Conservation (phyloP, 495 filamentous ascomycete species). For the Margaritispora aquatica region DNA sequence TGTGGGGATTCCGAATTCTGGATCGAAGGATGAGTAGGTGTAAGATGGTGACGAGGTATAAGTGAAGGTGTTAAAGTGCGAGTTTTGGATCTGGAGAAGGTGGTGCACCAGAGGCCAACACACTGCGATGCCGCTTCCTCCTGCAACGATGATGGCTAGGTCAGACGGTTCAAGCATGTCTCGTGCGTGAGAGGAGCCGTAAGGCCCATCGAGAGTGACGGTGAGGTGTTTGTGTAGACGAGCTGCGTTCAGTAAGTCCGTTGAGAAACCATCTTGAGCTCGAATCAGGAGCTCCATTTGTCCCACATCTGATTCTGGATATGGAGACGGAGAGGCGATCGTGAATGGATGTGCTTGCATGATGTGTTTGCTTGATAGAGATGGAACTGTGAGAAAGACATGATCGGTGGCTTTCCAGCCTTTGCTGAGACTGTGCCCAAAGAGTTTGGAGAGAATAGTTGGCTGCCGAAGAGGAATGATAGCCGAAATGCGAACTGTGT, state of each 20-base stretch:
- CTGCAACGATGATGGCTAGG: constrained; percentile 47
- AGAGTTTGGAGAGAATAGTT: not conserved
- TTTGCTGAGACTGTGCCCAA: constrained; percentile 32
- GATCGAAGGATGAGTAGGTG: not conserved
- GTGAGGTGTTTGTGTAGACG: constrained; percentile 28
- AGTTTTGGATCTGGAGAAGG: constrained; percentile 16
- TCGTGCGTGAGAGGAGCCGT: constrained; percentile 44
- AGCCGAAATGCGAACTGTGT: constrained; percentile 42
- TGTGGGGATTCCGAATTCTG: constrained; percentile 10
- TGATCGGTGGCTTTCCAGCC: constrained; percentile 55
- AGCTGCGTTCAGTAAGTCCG: constrained; percentile 44
- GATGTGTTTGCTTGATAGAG: constrained; percentile 36
- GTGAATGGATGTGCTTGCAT: constrained; percentile 56
- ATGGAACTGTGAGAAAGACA: constrained; percentile 50
- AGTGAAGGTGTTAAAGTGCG: not conserved
- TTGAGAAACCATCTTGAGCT: constrained; percentile 52
- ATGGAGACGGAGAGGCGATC: constrained; percentile 45
- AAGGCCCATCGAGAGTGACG: constrained; percentile 49
- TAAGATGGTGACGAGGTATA: not conserved
- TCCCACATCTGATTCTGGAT: constrained; percentile 19
- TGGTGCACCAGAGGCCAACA: constrained; percentile 45
- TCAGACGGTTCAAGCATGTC: constrained; percentile 35
- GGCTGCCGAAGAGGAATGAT: constrained; percentile 20
- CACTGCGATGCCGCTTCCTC: constrained; percentile 58
- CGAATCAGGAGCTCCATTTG: constrained; percentile 49